Conservation (phyloP, 495 filamentous ascomycete species). For the Aspergillus bridgeri region DNA sequence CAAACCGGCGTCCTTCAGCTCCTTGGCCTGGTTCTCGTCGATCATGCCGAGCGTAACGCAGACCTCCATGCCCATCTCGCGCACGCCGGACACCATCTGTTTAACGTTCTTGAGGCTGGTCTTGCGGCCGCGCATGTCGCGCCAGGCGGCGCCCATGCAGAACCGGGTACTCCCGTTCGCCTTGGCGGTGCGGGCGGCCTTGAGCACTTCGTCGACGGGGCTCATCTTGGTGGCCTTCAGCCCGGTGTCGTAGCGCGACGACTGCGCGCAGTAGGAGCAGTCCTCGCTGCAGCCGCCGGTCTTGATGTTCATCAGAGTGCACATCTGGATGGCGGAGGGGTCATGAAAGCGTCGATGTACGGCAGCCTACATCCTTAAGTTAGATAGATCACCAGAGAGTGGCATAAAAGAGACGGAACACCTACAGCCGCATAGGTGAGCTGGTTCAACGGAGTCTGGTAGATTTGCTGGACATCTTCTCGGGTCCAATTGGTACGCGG, state of each 20-base stretch:
- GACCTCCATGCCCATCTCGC: slow-evolving; percentile 77
- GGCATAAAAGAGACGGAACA: background rate
- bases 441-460: slow-evolving; percentile 73
- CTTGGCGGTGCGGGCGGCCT: slow-evolving; percentile 69
- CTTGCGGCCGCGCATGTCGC: slow-evolving; percentile 87
- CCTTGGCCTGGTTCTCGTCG: slow-evolving; percentile 67
- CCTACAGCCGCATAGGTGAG: slow-evolving; percentile 70
- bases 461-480: slow-evolving; percentile 71
- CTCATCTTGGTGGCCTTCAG: slow-evolving; percentile 73
- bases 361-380: slow-evolving; percentile 47
- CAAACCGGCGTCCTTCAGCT: slow-evolving; percentile 75
- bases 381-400: background rate
- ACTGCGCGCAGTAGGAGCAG: slow-evolving; percentile 87
- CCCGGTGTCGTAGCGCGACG: slow-evolving; percentile 73
- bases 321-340: slow-evolving; percentile 77
- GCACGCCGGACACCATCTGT: slow-evolving; percentile 74
- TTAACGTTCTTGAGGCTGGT: slow-evolving; percentile 72
- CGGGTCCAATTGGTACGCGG: slow-evolving; percentile 72
- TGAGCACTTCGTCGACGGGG: slow-evolving; percentile 72
- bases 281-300: slow-evolving; percentile 88
- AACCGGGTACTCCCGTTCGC: slow-evolving; percentile 79
- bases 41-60: slow-evolving; percentile 91
- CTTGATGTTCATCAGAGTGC: slow-evolving; percentile 92
- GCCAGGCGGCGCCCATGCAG: slow-evolving; percentile 90
- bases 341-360: slow-evolving; percentile 79